Conservation (phyloP, 179 eudicot genomes). For the Heliamphora pulchella region DNA sequence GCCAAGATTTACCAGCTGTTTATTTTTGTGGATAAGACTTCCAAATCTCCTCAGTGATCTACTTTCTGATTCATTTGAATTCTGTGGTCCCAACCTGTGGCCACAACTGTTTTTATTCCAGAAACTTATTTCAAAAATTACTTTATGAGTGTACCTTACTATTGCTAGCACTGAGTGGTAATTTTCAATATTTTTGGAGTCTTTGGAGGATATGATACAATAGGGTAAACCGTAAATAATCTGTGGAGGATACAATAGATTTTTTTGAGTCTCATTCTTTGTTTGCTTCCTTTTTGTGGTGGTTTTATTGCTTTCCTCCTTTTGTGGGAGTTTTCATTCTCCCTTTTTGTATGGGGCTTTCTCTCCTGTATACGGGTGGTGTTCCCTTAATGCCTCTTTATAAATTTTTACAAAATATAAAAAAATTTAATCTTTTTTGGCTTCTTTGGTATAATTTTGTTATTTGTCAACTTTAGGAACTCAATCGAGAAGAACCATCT, state of each 20-base stretch:
- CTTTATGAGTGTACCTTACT: not conserved
- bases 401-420: no score
- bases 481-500: constrained; percentile 82
- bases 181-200: not conserved
- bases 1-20: not conserved
- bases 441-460: constrained; percentile 14
- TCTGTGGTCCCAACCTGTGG: not conserved
- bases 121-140: not conserved
- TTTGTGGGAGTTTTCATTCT: no score
- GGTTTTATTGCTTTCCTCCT: no score
- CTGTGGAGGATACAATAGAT: no score
- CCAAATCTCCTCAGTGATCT: not conserved
- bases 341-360: no score
- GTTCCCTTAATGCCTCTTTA: no score
- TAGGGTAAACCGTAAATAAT: no score
- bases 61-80: not conserved
- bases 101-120: not conserved
- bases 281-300: no score
- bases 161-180: not conserved
- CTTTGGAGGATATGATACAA: no score
- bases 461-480: constrained; percentile 48
- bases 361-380: no score
- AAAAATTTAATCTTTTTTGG: no score
- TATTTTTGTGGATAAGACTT: not conserved
- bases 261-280: no score